Percentiles rank a stretch among this genome's conserved stretches.
Evolutionary conservation across 139 green algal species (phyloP).

Genomic region (Limnomonas spitsbergensis): DNA sequence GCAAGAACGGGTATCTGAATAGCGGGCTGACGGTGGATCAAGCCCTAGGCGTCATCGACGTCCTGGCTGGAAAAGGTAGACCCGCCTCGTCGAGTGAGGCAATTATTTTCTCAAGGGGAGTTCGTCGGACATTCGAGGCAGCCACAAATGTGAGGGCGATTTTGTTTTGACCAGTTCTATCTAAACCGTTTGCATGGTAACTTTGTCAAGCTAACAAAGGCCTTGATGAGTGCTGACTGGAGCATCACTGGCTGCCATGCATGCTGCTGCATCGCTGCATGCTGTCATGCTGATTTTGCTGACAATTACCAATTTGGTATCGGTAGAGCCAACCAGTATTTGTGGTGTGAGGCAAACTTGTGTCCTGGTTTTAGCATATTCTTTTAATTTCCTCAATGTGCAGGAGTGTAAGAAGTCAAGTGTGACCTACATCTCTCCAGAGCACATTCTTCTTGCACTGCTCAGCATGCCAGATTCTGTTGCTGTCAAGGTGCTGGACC

Average conservation of each 20-base stretch:
- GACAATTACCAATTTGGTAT: too few relatives aligned
- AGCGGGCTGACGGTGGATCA: constrained; percentile 60
- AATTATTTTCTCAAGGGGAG: constrained; percentile 73
- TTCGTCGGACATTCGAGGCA: constrained; percentile 79
- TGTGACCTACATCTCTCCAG: constrained; percentile 85
- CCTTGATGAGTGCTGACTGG: too few relatives aligned
- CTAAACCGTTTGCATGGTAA: too few relatives aligned
- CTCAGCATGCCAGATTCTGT: constrained; percentile 48
- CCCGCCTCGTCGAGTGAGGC: constrained; percentile 33
- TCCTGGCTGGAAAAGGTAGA: constrained; percentile 26
- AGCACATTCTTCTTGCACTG: constrained; percentile 87
- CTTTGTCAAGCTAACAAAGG: too few relatives aligned
- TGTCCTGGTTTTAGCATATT: too few relatives aligned
- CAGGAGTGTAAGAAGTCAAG: constrained; percentile 73
- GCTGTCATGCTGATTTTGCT: too few relatives aligned
- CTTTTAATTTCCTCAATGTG: constrained; percentile 10
- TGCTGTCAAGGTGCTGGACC: constrained; percentile 35
- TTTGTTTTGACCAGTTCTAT: too few relatives aligned
- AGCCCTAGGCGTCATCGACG: constrained; percentile 37
- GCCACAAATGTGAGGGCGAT: constrained; percentile 64
- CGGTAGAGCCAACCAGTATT: too few relatives aligned
- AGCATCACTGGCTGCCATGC: too few relatives aligned
- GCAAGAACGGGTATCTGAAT: constrained; percentile 68
- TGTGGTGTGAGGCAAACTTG: too few relatives aligned
- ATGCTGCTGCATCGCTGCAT: too few relatives aligned